A percentile compares a stretch with the other conserved stretches of the same genome.
Evolutionary conservation across 108 stramenopile species (phyloP).

Genomic region (Epipyxis sp.): DNA sequence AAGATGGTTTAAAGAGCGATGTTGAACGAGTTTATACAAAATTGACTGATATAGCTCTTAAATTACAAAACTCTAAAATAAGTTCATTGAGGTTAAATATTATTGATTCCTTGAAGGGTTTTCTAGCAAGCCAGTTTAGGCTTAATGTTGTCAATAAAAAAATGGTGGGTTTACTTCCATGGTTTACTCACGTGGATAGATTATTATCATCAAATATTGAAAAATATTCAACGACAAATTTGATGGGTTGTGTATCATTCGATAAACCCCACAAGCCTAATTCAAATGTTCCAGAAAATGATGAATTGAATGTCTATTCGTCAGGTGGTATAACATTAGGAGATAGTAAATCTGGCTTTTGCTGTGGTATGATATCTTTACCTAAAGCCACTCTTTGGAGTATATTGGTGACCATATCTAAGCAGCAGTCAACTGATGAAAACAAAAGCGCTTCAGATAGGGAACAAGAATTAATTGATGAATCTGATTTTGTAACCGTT

Average conservation of each 20-base stretch:
- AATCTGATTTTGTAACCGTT: not conserved
- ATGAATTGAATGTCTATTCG: not conserved
- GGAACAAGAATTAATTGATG: not conserved
- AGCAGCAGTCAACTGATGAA: not conserved
- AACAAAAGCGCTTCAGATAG: not conserved
- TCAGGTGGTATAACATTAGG: not conserved
- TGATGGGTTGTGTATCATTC: conserved; percentile 14
- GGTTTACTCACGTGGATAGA: not conserved
- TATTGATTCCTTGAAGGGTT: conserved; percentile 10
- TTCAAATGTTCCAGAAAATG: not conserved
- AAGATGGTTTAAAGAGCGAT: not conserved
- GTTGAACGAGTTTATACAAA: not conserved
- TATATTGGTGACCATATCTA: not conserved
- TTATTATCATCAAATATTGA: not conserved
- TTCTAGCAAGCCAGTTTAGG: not conserved
- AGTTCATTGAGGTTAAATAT: not conserved
- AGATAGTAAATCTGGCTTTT: not conserved
- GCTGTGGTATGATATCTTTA: not conserved
- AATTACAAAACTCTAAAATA: not conserved
- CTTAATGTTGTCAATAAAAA: not conserved
- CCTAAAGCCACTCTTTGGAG: not conserved
- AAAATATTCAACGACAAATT: not conserved
- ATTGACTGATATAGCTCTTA: not conserved
- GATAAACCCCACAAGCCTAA: not conserved
- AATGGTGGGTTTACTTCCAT: not conserved